Evolutionary conservation across 176 grass and related monocot genomes (phyloP).

Genomic region (Eragrostis curvula): DNA sequence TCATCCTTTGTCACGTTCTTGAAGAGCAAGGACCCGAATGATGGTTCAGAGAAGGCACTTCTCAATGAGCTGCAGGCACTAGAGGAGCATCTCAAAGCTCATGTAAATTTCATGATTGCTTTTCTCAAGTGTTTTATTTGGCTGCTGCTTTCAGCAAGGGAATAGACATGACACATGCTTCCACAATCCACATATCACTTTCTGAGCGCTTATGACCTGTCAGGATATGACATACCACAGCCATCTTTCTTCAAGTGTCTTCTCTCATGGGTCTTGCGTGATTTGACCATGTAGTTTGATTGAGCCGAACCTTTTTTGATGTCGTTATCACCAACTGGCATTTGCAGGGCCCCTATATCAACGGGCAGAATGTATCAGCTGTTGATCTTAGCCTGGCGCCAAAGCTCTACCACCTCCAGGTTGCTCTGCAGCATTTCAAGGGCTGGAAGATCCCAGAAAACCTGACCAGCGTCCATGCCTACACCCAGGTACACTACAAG

Average conservation of each 20-base stretch:
- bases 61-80: slow-evolving; percentile 65
- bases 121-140: neutral
- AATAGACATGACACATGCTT: neutral
- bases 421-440: slow-evolving; percentile 80
- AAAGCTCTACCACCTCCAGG: slow-evolving; percentile 83
- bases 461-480: slow-evolving; percentile 61
- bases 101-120: slow-evolving; percentile 48
- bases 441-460: slow-evolving; percentile 90
- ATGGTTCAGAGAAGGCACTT: slow-evolving; percentile 70
- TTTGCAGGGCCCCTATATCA: slow-evolving; percentile 81
- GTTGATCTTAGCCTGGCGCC: slow-evolving; percentile 74
- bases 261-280: neutral
- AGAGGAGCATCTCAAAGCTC: slow-evolving; percentile 74
- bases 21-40: slow-evolving; percentile 82
- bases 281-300: neutral
- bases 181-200: neutral
- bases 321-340: neutral
- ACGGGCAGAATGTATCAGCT: slow-evolving; percentile 62
- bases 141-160: neutral
- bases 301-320: neutral
- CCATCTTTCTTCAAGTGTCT: slow-evolving; percentile 24
- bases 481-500: slow-evolving; percentile 54
- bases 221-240: neutral
- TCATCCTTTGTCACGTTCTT: slow-evolving; percentile 66
- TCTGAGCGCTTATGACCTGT: slow-evolving; percentile 17